Evolutionary conservation across 2,329 filamentous ascomycete species (phyloP).

Genomic region (Cadophora luteo-olivacea): DNA sequence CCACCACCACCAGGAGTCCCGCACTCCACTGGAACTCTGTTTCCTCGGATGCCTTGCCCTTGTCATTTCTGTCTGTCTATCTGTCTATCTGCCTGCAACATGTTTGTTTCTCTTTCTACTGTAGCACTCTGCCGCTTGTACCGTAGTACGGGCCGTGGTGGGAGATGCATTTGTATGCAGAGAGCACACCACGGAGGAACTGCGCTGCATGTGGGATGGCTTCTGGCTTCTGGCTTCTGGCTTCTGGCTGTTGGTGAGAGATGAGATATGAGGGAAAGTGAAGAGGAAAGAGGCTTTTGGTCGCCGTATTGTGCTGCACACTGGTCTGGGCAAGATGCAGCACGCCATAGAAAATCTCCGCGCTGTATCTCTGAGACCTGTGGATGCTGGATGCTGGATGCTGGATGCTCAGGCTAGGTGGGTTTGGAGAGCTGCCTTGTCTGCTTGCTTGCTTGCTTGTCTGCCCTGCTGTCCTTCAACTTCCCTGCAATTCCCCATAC

Average conservation of each 20-base stretch:
- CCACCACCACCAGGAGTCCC: no score
- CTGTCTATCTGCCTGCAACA: background rate
- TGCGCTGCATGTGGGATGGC: slow-evolving; percentile 2
- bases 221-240: background rate
- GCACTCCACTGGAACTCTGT: background rate
- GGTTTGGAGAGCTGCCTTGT: no score
- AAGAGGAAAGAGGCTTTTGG: background rate
- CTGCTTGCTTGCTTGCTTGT: no score
- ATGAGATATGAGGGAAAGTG: background rate
- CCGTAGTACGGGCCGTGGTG: background rate
- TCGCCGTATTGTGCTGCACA: slow-evolving; percentile 9
- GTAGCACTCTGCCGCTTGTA: background rate
- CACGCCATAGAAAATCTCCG: slow-evolving; percentile 18
- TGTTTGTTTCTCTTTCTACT: background rate
- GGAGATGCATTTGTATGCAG: background rate
- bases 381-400: background rate
- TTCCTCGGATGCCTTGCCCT: background rate
- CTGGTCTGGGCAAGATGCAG: slow-evolving; percentile 4
- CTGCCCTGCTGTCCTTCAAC: background rate
- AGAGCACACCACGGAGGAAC: background rate
- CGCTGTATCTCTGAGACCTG: background rate
- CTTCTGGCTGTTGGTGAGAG: background rate
- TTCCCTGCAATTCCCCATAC: background rate
- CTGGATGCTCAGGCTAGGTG: background rate
- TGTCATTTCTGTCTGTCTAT: background rate